Evolutionary conservation across 179 eudicot species (phyloP).

Genomic region (Beta corolliflora): DNA sequence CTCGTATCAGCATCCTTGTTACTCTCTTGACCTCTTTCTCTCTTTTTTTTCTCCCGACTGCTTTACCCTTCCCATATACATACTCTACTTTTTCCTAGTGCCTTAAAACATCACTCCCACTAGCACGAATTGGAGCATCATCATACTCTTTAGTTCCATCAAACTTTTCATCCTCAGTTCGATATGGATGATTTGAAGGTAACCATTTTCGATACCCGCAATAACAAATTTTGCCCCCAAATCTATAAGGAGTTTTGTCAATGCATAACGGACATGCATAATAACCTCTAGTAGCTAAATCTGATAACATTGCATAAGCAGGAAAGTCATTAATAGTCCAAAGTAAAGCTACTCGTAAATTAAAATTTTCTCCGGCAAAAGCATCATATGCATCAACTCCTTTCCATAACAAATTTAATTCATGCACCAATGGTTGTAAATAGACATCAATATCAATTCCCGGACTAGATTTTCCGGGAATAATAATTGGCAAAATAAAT

Average conservation of each 20-base stretch:
- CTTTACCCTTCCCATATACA: not conserved
- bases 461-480: no score
- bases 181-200: conserved; percentile 3
- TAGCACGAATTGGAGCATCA: not conserved
- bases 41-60: no score
- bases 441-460: no score
- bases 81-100: conserved; percentile 10
- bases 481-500: no score
- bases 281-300: conserved; percentile 13
- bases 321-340: no score
- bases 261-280: conserved; percentile 5
- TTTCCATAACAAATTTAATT: no score
- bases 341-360: no score
- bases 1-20: no score
- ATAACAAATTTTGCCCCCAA: conserved; percentile 10
- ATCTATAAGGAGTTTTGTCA: not conserved
- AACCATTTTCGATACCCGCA: conserved; percentile 12
- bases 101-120: not conserved
- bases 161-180: not conserved
- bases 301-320: not conserved
- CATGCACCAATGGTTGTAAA: no score
- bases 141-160: conserved; percentile 12
- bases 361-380: no score
- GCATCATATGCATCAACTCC: no score
- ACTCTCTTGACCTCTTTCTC: not conserved